Percentiles rank a stretch among this genome's conserved stretches.
These are phyloP conservation scores for Skeletonema marinoi DNA, from an alignment of 108 stramenopile genomes.

Conservation along the genomic window DNA sequence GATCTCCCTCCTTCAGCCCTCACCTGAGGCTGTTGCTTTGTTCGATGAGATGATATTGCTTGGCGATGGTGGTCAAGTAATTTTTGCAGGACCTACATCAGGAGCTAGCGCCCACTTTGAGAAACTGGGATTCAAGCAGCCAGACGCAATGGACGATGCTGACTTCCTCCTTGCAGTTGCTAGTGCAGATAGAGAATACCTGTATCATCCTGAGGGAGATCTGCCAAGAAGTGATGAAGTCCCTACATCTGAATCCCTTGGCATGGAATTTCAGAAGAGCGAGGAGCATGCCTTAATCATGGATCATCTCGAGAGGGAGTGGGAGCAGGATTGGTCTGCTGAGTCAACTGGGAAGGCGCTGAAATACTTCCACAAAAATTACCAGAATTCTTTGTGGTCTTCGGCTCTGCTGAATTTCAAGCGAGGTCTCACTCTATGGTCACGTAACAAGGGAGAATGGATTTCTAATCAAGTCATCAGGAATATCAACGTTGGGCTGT, in stretches of 20 bases:
- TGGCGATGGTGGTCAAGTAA: slow-evolving; percentile 45
- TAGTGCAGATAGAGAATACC: slow-evolving; percentile 41
- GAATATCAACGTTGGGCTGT: slow-evolving; percentile 67
- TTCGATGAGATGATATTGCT: slow-evolving; percentile 78
- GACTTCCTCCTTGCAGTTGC: slow-evolving; percentile 50
- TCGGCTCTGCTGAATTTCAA: slow-evolving; percentile 34
- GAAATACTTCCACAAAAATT: slow-evolving; percentile 15
- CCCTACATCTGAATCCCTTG: slow-evolving; percentile 1
- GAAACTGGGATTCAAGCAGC: slow-evolving; percentile 49
- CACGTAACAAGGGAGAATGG: slow-evolving; percentile 30
- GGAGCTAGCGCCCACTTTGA: slow-evolving; percentile 44
- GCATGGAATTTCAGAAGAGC: slow-evolving; percentile 6
- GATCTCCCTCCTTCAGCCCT: slow-evolving; percentile 76
- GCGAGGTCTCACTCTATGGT: slow-evolving; percentile 35
- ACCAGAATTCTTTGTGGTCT: slow-evolving; percentile 20
- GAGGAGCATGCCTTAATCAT: background rate
- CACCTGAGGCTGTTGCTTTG: slow-evolving; percentile 66
- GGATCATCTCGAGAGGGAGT: background rate
- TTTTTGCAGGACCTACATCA: slow-evolving; percentile 70
- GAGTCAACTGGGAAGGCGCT: background rate
- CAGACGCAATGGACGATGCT: slow-evolving; percentile 61
- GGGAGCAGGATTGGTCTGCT: slow-evolving; percentile 14
- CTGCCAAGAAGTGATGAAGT: background rate
- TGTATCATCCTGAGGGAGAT: background rate
- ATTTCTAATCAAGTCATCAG: slow-evolving; percentile 43